These are phyloP conservation scores for Nitzschia sp. DNA, from an alignment of 108 stramenopile genomes.

Conservation along the genomic window DNA sequence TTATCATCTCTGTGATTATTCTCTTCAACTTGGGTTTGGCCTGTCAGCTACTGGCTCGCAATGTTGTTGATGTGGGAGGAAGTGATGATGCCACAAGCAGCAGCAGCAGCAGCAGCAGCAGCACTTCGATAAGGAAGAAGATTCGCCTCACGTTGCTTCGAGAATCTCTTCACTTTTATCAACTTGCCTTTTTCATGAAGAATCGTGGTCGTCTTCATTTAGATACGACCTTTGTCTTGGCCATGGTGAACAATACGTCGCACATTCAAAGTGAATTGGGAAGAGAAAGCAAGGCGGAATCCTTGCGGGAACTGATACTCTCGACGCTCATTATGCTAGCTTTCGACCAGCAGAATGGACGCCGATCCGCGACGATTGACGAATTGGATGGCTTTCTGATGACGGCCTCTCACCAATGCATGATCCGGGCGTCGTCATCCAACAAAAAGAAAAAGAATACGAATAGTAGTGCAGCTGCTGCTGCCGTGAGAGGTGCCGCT, in stretches of 20 bases:
- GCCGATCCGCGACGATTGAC: background rate
- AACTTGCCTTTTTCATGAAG: slow-evolving; percentile 1
- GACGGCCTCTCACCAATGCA: background rate
- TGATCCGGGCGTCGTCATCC: too few species aligned
- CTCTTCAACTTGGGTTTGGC: background rate
- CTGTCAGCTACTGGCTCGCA: background rate
- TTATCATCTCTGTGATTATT: background rate
- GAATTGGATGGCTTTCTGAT: slow-evolving; percentile 1
- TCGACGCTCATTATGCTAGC: background rate
- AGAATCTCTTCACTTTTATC: background rate
- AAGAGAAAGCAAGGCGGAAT: background rate
- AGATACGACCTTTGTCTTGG: background rate
- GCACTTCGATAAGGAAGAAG: background rate
- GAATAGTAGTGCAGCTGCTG: too few species aligned
- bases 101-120: background rate
- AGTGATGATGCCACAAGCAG: background rate
- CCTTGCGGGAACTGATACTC: background rate
- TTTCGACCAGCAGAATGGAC: background rate
- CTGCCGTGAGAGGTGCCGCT: too few species aligned
- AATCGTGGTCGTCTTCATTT: background rate
- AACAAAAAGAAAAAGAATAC: too few species aligned
- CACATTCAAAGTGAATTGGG: background rate
- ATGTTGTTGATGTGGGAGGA: too few species aligned
- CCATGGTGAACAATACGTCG: slow-evolving; percentile 2
- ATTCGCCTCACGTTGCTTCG: background rate